Evolutionary conservation across 2,329 filamentous ascomycete species (phyloP), one percentile per base, ranked within the genome.

Genomic region (Trichoderma lentiforme): DNA sequence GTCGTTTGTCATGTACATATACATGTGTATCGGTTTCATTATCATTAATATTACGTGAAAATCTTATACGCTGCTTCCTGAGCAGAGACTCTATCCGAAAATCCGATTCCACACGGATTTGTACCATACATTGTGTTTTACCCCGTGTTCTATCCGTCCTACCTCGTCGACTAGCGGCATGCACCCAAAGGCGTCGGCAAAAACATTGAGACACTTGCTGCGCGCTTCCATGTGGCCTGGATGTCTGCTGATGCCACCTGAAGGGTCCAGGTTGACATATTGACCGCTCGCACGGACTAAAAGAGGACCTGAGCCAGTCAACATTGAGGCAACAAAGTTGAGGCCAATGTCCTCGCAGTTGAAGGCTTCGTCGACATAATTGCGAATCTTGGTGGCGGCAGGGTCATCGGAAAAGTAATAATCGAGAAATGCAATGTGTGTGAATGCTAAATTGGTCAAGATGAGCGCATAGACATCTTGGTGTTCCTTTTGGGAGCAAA

Each of bases 281-380:
- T 73, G 75, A 4, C 79, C 73, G 39, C 77, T 76, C 24, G 81
- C 81, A 15, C 74, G 78, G 43, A 82, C 80, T 1, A 81, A 77
- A 24, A 83, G 73, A 0, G 82, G 81, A 0, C 81, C 80, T 14
- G 77, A 74, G 9, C 80, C 76, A 0, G 81, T 82, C 53, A 83
- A 71, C 28, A 78, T 73, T 1, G 79, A 78, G 3, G 79, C 76
- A 26, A 82, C 75, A 47, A 79, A 83, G 74, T 83, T 83, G 61
- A 83, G 73, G n/a, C 79, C 82, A 70, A 83, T 78, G 51, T 83
- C 82, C 72, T 83, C 82, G 76, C 82, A 83, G 75, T 83, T 83
- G 75, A 82, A 81, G 58, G 78, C 74, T 18, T 79, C 72, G 28
- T 83, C 82, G 15, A 83, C 81, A 68, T 82, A 81, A 1, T 77